Conservation (phyloP, 2,329 filamentous ascomycete species). For the Penicillium sp. region DNA sequence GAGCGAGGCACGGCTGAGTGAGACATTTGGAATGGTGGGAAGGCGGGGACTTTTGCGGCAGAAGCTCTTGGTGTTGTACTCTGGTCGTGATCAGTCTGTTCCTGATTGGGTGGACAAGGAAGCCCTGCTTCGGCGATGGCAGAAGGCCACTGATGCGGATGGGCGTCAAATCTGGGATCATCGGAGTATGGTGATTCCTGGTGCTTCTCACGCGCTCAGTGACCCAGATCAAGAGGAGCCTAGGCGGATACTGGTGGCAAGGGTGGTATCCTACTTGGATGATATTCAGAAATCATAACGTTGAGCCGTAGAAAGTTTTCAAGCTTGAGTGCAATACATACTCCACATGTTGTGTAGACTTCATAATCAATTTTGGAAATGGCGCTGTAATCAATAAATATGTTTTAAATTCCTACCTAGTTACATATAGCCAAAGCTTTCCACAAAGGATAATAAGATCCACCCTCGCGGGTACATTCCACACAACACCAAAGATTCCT, state of each 20-base stretch:
- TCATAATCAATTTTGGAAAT: too few species aligned
- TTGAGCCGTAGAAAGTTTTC: neutral
- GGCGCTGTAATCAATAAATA: too few species aligned
- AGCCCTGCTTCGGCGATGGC: slow-evolving; percentile 44
- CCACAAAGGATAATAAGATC: too few species aligned
- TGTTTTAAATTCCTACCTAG: too few species aligned
- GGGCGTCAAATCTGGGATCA: slow-evolving; percentile 46
- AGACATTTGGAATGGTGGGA: slow-evolving; percentile 61
- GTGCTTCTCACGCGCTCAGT: slow-evolving; percentile 37
- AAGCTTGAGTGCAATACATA: too few species aligned
- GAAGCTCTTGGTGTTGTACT: slow-evolving; percentile 47
- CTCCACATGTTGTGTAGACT: too few species aligned
- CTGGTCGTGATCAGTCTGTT: slow-evolving; percentile 48
- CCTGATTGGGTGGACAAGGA: slow-evolving; percentile 49
- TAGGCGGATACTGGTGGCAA: slow-evolving; percentile 51
- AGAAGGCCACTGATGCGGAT: slow-evolving; percentile 35
- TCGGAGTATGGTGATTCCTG: slow-evolving; percentile 49
- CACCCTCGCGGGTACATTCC: too few species aligned
- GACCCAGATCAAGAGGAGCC: slow-evolving; percentile 39
- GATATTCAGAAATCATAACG: slow-evolving; percentile 18
- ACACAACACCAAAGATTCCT: too few species aligned
- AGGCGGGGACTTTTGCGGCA: slow-evolving; percentile 36
- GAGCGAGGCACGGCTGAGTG: slow-evolving; percentile 56
- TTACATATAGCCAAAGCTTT: too few species aligned
- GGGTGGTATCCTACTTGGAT: slow-evolving; percentile 55